These are phyloP conservation scores for Quercus tomentella DNA, from an alignment of 331 rosid species.

Conservation along the genomic window DNA sequence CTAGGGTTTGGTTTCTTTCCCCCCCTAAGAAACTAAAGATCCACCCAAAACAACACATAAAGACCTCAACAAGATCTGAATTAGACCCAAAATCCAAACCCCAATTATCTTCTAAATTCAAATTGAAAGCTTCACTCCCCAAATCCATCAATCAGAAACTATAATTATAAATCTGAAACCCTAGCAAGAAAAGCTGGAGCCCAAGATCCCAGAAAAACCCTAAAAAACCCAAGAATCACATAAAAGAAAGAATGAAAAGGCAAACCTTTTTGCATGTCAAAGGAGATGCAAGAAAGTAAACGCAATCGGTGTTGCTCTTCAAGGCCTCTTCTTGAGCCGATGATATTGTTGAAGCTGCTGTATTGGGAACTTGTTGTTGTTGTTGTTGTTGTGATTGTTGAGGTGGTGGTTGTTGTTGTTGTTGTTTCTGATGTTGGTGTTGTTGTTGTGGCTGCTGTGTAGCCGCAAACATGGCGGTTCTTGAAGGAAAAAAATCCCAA, in stretches of 20 bases:
- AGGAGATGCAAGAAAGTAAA: constrained; percentile 98
- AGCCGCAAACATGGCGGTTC: constrained; percentile 65
- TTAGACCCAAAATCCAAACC: constrained; percentile 9
- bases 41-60: background rate
- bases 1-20: background rate
- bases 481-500: constrained; percentile 4
- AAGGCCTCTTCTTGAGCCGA: constrained; percentile 82
- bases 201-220: constrained; percentile 1
- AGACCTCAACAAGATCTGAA: constrained; percentile 7
- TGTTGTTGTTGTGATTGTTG: constrained; percentile 14
- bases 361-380: constrained; percentile 1
- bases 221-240: background rate
- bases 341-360: constrained; percentile 16
- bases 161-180: background rate
- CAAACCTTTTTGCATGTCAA: constrained; percentile 91
- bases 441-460: constrained; percentile 48
- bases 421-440: constrained; percentile 44
- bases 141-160: background rate
- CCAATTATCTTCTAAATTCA: background rate
- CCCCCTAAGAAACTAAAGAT: background rate
- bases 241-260: background rate
- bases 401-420: constrained; percentile 17
- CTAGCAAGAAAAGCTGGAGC: background rate
- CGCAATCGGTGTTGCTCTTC: constrained; percentile 95
- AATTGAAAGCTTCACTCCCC: background rate